Percentiles rank a stretch among this genome's conserved stretches.
These are phyloP conservation scores for Cercis canadensis DNA, from an alignment of 306 rosid genomes.

Conservation along the genomic window DNA sequence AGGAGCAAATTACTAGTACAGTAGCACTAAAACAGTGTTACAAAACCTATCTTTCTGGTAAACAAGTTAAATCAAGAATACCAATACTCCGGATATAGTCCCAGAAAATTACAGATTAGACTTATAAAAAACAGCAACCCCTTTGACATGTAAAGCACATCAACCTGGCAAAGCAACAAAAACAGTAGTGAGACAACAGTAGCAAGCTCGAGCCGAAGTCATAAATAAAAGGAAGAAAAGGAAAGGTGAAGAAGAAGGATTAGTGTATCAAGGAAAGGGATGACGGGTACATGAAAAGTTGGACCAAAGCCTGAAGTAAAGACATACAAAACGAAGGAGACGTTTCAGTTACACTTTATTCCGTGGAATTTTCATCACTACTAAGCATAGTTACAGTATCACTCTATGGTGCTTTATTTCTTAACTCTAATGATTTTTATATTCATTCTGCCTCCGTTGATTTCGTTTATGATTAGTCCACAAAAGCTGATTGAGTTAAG, in stretches of 20 bases:
- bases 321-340: constrained; percentile 14
- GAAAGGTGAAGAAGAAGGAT: background rate
- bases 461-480: too few relatives aligned
- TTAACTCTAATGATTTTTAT: too few relatives aligned
- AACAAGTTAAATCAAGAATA: constrained; percentile 7
- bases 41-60: background rate
- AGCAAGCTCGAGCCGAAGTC: background rate
- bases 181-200: background rate
- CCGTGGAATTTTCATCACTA: background rate
- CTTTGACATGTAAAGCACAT: constrained; percentile 8
- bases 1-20: background rate
- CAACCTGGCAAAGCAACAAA: constrained; percentile 13
- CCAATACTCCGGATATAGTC: too few relatives aligned
- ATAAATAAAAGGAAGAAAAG: background rate
- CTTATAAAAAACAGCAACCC: background rate
- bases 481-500: background rate
- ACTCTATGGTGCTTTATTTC: background rate
- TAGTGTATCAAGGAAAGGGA: background rate
- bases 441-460: too few relatives aligned
- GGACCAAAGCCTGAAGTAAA: constrained; percentile 10
- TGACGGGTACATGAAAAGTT: constrained; percentile 7
- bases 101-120: background rate
- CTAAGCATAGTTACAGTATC: background rate
- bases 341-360: background rate
- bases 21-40: background rate